Conservation (phyloP, 2,329 filamentous ascomycete species). For the Aspergillus floridensis region DNA sequence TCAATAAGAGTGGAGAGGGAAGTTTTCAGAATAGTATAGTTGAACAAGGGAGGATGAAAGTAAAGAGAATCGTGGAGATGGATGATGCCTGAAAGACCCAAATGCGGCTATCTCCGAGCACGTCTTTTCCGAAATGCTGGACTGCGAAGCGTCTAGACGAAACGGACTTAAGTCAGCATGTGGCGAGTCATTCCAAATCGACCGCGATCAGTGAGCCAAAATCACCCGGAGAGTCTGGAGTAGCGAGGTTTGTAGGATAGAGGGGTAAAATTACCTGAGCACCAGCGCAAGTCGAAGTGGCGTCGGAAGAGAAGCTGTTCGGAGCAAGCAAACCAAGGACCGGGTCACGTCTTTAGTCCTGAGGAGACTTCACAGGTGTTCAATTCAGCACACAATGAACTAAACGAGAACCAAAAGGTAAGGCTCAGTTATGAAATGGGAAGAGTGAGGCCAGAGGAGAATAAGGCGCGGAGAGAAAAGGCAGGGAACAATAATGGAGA, state of each 20-base stretch:
- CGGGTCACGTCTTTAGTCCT: background rate
- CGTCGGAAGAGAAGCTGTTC: constrained; percentile 7
- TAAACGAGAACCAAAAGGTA: background rate
- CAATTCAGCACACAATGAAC: background rate
- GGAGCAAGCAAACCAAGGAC: background rate
- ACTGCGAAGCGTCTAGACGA: background rate
- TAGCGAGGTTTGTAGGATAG: constrained; percentile 1
- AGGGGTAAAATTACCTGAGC: background rate
- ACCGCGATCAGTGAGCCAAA: background rate
- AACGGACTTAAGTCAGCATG: background rate
- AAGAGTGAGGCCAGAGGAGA: background rate
- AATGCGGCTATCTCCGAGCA: background rate
- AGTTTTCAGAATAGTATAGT: background rate
- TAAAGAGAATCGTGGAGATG: background rate
- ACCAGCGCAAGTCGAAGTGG: constrained; percentile 13
- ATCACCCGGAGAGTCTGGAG: background rate
- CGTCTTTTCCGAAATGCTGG: background rate
- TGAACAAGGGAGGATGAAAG: background rate
- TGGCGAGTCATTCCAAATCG: background rate
- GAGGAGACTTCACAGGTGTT: background rate
- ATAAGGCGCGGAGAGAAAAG: constrained; percentile 5
- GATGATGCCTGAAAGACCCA: constrained; percentile 1
- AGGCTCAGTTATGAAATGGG: background rate
- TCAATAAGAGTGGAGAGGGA: constrained; percentile 9
- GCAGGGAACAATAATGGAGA: constrained; percentile 2